phyloP scores from a whole-genome alignment of 2,329 filamentous ascomycete species.

The Tolypocladium sp. region DNA sequence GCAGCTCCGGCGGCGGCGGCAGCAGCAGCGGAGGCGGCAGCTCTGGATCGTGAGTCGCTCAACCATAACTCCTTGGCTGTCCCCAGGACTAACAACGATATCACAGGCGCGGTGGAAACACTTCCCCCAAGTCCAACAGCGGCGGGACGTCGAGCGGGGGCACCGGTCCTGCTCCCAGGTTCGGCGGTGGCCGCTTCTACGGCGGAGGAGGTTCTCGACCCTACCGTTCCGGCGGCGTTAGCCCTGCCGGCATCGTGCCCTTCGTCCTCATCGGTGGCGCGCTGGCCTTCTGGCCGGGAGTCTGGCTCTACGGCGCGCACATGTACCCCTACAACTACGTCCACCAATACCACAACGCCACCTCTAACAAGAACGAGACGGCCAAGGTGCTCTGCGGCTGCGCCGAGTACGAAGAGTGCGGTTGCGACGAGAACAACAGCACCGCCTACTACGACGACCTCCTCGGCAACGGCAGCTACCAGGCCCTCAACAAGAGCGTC shows the following conservation, averaged over 20 bases:
- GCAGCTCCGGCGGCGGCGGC: slow-evolving; percentile 6
- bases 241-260: slow-evolving; percentile 41
- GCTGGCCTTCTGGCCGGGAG: slow-evolving; percentile 52
- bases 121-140: slow-evolving; percentile 20
- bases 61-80: neutral
- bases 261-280: slow-evolving; percentile 39
- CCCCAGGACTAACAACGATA: neutral
- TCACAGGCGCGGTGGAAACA: slow-evolving; percentile 17
- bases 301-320: slow-evolving; percentile 57
- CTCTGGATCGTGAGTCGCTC: slow-evolving; percentile 5
- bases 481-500: slow-evolving; percentile 48
- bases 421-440: slow-evolving; percentile 60
- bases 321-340: slow-evolving; percentile 39
- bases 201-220: slow-evolving; percentile 54
- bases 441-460: slow-evolving; percentile 50
- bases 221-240: slow-evolving; percentile 48
- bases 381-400: slow-evolving; percentile 36
- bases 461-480: slow-evolving; percentile 56
- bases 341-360: slow-evolving; percentile 39
- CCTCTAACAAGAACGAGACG: slow-evolving; percentile 29
- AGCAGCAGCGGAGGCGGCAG: slow-evolving; percentile 1
- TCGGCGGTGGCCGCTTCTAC: slow-evolving; percentile 57
- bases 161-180: slow-evolving; percentile 46
- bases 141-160: slow-evolving; percentile 49
- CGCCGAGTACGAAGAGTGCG: slow-evolving; percentile 42